Percentiles rank a stretch among this genome's conserved stretches.
Conservation (phyloP, 2,329 filamentous ascomycete genomes). For the Beauveria rudraprayagi region DNA sequence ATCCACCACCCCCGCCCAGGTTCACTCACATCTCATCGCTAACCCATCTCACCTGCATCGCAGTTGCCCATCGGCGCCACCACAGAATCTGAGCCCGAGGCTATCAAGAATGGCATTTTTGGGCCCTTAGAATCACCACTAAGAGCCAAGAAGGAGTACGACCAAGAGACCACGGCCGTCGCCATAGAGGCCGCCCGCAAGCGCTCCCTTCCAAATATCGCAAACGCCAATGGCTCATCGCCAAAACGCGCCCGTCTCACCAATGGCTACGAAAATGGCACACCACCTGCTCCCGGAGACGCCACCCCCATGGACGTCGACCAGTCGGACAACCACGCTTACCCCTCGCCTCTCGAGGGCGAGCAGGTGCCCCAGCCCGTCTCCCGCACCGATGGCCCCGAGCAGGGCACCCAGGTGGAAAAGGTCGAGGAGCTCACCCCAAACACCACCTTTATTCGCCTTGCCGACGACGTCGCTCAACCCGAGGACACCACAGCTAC, state of each 20-base stretch:
- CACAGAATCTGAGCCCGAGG: conserved; percentile 33
- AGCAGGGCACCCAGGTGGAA: conserved; percentile 56
- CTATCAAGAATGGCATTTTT: conserved; percentile 46
- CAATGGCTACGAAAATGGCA: conserved; percentile 50
- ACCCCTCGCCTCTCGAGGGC: conserved; percentile 55
- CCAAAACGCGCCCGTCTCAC: conserved; percentile 52
- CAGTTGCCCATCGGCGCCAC: conserved; percentile 42
- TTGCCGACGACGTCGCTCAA: conserved; percentile 35
- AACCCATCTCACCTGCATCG: conserved; percentile 24
- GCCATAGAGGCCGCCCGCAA: conserved; percentile 41
- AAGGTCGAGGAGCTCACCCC: conserved; percentile 53
- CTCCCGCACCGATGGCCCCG: conserved; percentile 51
- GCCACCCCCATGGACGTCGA: conserved; percentile 55
- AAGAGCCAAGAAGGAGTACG: conserved; percentile 32
- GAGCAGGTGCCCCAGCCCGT: conserved; percentile 46
- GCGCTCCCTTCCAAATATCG: conserved; percentile 38
- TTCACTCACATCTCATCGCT: background rate
- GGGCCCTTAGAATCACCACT: conserved; percentile 44
- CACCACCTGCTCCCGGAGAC: conserved; percentile 23
- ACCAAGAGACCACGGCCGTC: conserved; percentile 29
- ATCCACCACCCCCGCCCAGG: background rate
- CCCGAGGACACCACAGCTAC: conserved; percentile 29
- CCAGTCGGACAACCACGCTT: conserved; percentile 50
- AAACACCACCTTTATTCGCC: conserved; percentile 53
- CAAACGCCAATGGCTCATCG: conserved; percentile 51